These are phyloP conservation scores for Penicillium sp. DNA, from an alignment of 2,329 filamentous ascomycete genomes.

Conservation along the genomic window DNA sequence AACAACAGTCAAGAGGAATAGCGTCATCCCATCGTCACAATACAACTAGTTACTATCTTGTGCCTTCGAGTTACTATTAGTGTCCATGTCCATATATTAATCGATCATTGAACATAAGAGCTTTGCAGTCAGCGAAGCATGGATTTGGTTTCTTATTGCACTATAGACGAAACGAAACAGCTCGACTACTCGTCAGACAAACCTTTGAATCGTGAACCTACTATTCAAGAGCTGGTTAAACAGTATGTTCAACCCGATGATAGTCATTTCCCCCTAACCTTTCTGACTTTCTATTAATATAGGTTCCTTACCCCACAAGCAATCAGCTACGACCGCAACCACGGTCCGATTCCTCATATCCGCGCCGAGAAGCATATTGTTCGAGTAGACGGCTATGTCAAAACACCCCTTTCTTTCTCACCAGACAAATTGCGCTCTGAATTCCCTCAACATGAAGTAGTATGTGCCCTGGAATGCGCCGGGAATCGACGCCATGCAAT, in stretches of 20 bases:
- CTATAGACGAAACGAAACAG: background rate
- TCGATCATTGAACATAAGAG: too few species aligned
- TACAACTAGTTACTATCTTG: too few species aligned
- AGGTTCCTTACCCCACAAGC: constrained; percentile 52
- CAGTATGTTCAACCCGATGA: background rate
- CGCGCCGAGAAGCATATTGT: constrained; percentile 41
- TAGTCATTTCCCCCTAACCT: too few species aligned
- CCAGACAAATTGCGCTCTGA: constrained; percentile 44
- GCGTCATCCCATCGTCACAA: background rate
- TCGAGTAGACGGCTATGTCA: constrained; percentile 48
- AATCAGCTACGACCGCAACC: constrained; percentile 55
- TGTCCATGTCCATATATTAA: too few species aligned
- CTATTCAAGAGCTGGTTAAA: background rate
- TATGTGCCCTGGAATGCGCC: constrained; percentile 57
- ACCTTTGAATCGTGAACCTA: constrained; percentile 5
- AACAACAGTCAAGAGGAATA: background rate
- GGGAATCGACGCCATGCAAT: constrained; percentile 58
- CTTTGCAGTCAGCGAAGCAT: background rate
- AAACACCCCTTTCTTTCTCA: constrained; percentile 42
- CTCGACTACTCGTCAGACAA: background rate
- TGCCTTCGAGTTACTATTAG: too few species aligned
- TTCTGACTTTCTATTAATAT: background rate
- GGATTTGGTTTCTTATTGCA: background rate
- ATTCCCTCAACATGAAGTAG: constrained; percentile 51
- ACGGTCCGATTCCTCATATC: constrained; percentile 51